Percentiles rank a stretch among this genome's conserved stretches.
phyloP scores from a whole-genome alignment of 371 early-diverging fungal species.

The Globomyces sp. region DNA sequence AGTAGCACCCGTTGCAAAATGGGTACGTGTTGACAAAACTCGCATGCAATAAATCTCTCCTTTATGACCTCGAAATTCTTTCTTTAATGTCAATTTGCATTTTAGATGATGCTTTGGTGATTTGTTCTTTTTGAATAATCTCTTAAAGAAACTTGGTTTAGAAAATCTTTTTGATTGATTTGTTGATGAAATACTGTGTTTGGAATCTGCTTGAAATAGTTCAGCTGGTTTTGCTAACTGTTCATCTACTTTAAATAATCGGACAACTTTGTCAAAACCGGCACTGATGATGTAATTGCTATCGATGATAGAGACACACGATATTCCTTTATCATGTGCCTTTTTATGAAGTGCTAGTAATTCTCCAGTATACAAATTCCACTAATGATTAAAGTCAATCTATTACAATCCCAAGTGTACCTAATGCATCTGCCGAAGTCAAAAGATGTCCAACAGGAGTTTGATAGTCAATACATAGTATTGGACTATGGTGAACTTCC shows the following conservation, averaged over 20 bases:
- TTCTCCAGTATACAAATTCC: slow-evolving; percentile 40
- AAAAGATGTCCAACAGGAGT: slow-evolving; percentile 16
- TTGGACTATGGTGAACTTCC: slow-evolving; percentile 19
- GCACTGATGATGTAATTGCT: slow-evolving; percentile 24
- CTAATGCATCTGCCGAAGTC: slow-evolving; percentile 33
- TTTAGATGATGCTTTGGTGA: neutral
- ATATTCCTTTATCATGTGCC: slow-evolving; percentile 35
- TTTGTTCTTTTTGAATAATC: neutral
- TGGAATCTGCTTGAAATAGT: neutral
- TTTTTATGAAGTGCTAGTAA: slow-evolving; percentile 17
- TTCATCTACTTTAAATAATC: slow-evolving; percentile 22
- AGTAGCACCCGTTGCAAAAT: slow-evolving; percentile 32
- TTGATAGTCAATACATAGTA: slow-evolving; percentile 24
- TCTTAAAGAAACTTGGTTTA: slow-evolving; percentile 5
- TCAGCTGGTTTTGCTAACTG: too few relatives aligned
- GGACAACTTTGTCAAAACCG: slow-evolving; percentile 34
- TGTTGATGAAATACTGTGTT: neutral
- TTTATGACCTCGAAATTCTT: slow-evolving; percentile 27
- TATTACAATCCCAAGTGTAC: slow-evolving; percentile 21
- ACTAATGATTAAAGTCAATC: neutral
- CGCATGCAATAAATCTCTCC: slow-evolving; percentile 40
- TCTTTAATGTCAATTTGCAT: neutral
- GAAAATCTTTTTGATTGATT: neutral
- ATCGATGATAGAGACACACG: slow-evolving; percentile 26
- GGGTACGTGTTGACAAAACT: slow-evolving; percentile 12